Percentiles rank a stretch among this genome's conserved stretches.
phyloP scores from a whole-genome alignment of 768 basidiomycete species.

The Kwoniella sp. region DNA sequence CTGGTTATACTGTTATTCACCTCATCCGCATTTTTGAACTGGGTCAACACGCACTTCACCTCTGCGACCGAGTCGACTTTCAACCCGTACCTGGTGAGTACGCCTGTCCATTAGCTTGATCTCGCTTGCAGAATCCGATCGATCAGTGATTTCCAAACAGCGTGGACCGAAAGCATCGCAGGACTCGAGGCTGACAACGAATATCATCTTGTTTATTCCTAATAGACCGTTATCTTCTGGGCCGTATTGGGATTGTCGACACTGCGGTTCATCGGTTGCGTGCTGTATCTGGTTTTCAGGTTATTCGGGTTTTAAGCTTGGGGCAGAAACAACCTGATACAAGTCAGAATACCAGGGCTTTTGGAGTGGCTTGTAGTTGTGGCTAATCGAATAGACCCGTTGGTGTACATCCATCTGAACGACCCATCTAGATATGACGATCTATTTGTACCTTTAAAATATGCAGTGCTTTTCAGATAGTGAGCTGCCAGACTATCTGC shows the following conservation, averaged over 20 bases:
- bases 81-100: slow-evolving; percentile 72
- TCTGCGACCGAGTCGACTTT: slow-evolving; percentile 64
- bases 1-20: slow-evolving; percentile 59
- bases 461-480: too few species aligned
- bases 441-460: too few species aligned
- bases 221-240: slow-evolving; percentile 76
- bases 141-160: neutral
- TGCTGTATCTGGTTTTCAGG: slow-evolving; percentile 74
- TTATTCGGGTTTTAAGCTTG: slow-evolving; percentile 35
- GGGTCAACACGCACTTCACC: slow-evolving; percentile 67
- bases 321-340: too few species aligned
- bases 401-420: too few species aligned
- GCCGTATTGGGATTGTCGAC: slow-evolving; percentile 74
- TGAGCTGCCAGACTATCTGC: too few species aligned
- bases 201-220: too few species aligned
- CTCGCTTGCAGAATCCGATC: slow-evolving; percentile 1
- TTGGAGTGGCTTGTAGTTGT: too few species aligned
- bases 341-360: too few species aligned
- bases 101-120: neutral
- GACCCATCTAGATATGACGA: too few species aligned
- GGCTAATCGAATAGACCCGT: too few species aligned
- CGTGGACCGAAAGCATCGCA: too few species aligned
- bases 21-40: slow-evolving; percentile 72
- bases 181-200: too few species aligned
- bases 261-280: slow-evolving; percentile 76